Evolutionary conservation across 1,284 basidiomycete species (phyloP), one percentile per base, ranked within the genome.

Genomic region (Pseudozyma sp.): DNA sequence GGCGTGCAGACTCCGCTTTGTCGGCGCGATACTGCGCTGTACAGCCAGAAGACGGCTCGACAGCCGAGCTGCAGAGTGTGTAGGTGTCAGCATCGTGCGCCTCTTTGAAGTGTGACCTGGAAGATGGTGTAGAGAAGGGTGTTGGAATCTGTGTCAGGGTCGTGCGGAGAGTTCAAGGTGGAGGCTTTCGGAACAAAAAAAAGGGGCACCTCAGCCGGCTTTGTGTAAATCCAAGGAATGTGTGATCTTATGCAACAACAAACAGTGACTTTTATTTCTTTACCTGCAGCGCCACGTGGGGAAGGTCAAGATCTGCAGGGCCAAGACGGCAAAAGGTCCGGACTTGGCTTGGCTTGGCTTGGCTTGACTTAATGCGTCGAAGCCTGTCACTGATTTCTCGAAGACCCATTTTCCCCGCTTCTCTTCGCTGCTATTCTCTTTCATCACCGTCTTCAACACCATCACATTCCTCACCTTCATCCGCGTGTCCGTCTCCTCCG

Each of bases 1-100:
- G 10, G 51, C 52, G 50, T 67, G 59, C 13, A 67, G 21, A 12
- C 39, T 21, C 14, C 59, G 38, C 11, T 7, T 34, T 21, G 16
- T 4, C 21, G 42, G 40, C 18, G 19, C 14, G 31, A 42, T 6
- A 38, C 7, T 10, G 7, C 25, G 53, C 31, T 38, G 42, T 4
- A n/a, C 18, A 36, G 43, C 53, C 19, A 34, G 13, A n/a, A 19
- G n/a, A 13, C 49, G 16, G n/a, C 16, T 45, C 13, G 60, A n/a
- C 5, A 59, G 31, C 4, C 53, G 42, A 7, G 39, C 34, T 9
- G 51, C 8, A 40, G 40, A 39, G n/a, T 34, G 25, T 21, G 50
- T 34, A 4, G 35, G 16, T 3, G 31, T 18, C 21, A 53, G 25
- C 52, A 55, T 55, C 44, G 34, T 66, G 43, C 21, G 12, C 16